phyloP scores from a whole-genome alignment of 306 rosid species.

The Boehmeria nivea region DNA sequence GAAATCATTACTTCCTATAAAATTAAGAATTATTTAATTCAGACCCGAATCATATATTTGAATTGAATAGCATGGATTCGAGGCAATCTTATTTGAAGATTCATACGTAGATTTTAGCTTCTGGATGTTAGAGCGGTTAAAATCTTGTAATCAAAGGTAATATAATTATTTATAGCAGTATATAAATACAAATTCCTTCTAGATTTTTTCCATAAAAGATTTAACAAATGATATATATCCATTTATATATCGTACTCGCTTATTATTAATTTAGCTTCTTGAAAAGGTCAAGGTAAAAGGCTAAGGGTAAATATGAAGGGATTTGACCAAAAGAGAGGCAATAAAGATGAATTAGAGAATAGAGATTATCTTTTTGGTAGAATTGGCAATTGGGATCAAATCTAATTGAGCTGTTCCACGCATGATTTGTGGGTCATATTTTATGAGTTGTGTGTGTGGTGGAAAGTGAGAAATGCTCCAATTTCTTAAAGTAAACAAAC shows the following conservation, averaged over 20 bases:
- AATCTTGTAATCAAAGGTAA: neutral
- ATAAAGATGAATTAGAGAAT: constrained; percentile 12
- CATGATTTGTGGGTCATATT: constrained; percentile 89
- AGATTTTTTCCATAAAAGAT: too few species aligned
- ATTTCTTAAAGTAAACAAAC: constrained; percentile 47
- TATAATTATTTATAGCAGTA: too few species aligned
- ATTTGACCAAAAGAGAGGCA: constrained; percentile 27
- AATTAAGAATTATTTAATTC: neutral
- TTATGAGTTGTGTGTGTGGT: constrained; percentile 70
- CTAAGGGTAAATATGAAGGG: constrained; percentile 15
- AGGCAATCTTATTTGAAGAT: neutral
- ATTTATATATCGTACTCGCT: too few species aligned
- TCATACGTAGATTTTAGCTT: too few species aligned
- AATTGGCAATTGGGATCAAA: constrained; percentile 34
- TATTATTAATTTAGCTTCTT: constrained; percentile 12
- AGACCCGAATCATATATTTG: constrained; percentile 23
- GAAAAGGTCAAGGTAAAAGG: neutral
- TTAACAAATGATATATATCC: too few species aligned
- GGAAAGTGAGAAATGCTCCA: constrained; percentile 62
- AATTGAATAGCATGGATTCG: neutral
- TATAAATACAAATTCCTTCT: too few species aligned
- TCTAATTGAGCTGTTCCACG: constrained; percentile 69
- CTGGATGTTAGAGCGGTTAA: too few species aligned
- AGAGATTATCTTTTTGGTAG: constrained; percentile 5
- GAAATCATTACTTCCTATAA: constrained; percentile 7